Evolutionary conservation across 2,329 filamentous ascomycete genomes (phyloP).

Genomic region (Clarireedia hainanense): DNA sequence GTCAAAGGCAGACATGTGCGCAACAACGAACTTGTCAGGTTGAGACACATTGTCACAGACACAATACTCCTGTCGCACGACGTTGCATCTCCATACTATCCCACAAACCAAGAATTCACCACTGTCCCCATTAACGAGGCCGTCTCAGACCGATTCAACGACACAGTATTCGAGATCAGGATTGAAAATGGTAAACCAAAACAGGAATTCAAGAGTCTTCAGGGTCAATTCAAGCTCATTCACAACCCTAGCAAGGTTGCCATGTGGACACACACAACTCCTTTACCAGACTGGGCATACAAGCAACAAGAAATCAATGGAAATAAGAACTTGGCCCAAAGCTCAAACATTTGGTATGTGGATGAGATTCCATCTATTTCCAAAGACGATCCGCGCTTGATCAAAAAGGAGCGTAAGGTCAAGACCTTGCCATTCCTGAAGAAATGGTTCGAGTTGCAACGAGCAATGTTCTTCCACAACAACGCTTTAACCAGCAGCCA

Average conservation of each 20-base stretch:
- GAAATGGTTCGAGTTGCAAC: conserved; percentile 95
- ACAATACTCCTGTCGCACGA: conserved; percentile 87
- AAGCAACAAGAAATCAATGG: conserved; percentile 99
- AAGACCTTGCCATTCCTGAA: conserved; percentile 81
- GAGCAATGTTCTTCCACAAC: conserved; percentile 99
- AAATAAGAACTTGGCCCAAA: conserved; percentile 87
- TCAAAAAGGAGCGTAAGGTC: conserved; percentile 68
- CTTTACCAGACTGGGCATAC: conserved; percentile 94
- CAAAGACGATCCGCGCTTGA: conserved; percentile 59
- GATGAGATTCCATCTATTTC: conserved; percentile 83
- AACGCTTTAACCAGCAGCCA: conserved; percentile 95
- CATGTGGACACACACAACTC: conserved; percentile 96
- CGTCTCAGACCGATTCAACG: conserved; percentile 66
- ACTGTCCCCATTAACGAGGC: conserved; percentile 68
- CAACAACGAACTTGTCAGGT: conserved; percentile 78
- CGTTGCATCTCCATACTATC: conserved; percentile 90
- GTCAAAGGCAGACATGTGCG: conserved; percentile 62
- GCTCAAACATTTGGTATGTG: conserved; percentile 90
- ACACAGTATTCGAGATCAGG: conserved; percentile 87
- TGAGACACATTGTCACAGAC: conserved; percentile 81
- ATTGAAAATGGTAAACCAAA: conserved; percentile 76
- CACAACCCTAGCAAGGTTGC: conserved; percentile 93
- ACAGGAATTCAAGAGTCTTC: conserved; percentile 83
- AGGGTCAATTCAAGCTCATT: conserved; percentile 91
- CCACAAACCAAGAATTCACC: conserved; percentile 98